Evolutionary conservation across 2,329 filamentous ascomycete species (phyloP).

Genomic region (Dryadomyces sulphureus): DNA sequence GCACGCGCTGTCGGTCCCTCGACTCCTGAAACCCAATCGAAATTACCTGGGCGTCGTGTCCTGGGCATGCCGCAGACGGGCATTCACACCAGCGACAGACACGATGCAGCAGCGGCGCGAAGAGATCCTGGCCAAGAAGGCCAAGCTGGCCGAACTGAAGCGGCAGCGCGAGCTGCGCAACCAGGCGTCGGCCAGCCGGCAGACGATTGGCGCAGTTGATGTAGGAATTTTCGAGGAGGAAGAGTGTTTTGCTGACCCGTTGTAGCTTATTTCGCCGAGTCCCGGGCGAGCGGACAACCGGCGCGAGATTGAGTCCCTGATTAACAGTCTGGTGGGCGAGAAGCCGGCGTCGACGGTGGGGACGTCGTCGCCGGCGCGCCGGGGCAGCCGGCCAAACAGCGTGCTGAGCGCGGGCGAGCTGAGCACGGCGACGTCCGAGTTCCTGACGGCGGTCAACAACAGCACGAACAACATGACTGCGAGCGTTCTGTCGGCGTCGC

Average conservation of each 20-base stretch:
- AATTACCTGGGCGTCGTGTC: conserved; percentile 14
- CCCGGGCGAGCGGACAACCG: conserved; percentile 54
- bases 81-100: not conserved
- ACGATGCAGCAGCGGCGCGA: conserved; percentile 69
- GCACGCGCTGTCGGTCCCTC: too few species aligned
- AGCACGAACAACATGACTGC: conserved; percentile 18
- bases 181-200: conserved; percentile 55
- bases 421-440: conserved; percentile 59
- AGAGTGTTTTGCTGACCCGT: not conserved
- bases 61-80: conserved; percentile 29
- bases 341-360: conserved; percentile 54
- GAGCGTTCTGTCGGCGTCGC: not conserved
- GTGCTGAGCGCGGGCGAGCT: conserved; percentile 69
- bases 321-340: conserved; percentile 69
- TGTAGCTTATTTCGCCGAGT: conserved; percentile 51
- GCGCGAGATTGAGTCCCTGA: conserved; percentile 70
- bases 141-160: conserved; percentile 92
- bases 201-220: conserved; percentile 55
- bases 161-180: conserved; percentile 74
- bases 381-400: conserved; percentile 70
- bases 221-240: conserved; percentile 29
- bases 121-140: conserved; percentile 93
- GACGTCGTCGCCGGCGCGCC: conserved; percentile 48
- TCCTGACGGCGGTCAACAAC: conserved; percentile 15
- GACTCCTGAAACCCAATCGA: not conserved